Conservation (phyloP, 805 yeast genomes). For the Blastobotrys mokoenaii region DNA sequence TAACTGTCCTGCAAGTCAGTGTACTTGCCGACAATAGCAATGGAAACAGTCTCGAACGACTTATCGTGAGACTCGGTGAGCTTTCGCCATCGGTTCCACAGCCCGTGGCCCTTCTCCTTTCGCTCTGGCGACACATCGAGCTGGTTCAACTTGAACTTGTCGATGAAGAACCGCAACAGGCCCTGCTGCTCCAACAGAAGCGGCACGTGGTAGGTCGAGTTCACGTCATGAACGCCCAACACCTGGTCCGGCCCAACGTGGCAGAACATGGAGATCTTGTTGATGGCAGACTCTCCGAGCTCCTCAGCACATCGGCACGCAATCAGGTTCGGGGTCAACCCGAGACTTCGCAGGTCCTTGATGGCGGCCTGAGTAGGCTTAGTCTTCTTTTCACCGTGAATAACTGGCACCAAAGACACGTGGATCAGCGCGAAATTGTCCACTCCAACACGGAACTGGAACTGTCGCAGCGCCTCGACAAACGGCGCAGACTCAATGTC, state of each 20-base stretch:
- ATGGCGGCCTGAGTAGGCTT: conserved; percentile 99
- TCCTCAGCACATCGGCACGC: conserved; percentile 92
- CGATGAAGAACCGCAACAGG: conserved; percentile 61
- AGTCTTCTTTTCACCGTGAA: conserved; percentile 98
- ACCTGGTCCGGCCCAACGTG: conserved; percentile 99
- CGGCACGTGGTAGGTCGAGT: conserved; percentile 96
- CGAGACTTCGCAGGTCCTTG: conserved; percentile 90
- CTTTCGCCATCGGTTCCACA: conserved; percentile 70
- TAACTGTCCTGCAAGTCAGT: conserved; percentile 93
- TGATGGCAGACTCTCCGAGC: conserved; percentile 77
- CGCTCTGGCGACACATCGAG: conserved; percentile 43
- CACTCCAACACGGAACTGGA: conserved; percentile 92
- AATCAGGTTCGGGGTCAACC: conserved; percentile 91
- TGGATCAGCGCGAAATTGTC: conserved; percentile 94
- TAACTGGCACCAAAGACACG: conserved; percentile 94
- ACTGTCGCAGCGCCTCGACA: conserved; percentile 97
- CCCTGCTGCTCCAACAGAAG: conserved; percentile 80
- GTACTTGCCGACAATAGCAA: conserved; percentile 96
- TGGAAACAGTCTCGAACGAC: conserved; percentile 78
- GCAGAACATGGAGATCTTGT: conserved; percentile 97
- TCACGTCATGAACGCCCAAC: conserved; percentile 91
- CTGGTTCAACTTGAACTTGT: conserved; percentile 54
- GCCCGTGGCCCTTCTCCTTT: conserved; percentile 51
- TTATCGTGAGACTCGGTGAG: conserved; percentile 76
- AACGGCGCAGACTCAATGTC: conserved; percentile 98